Evolutionary conservation across 352 stramenopile genomes (phyloP).

Genomic region (Phytophthora pisi): DNA sequence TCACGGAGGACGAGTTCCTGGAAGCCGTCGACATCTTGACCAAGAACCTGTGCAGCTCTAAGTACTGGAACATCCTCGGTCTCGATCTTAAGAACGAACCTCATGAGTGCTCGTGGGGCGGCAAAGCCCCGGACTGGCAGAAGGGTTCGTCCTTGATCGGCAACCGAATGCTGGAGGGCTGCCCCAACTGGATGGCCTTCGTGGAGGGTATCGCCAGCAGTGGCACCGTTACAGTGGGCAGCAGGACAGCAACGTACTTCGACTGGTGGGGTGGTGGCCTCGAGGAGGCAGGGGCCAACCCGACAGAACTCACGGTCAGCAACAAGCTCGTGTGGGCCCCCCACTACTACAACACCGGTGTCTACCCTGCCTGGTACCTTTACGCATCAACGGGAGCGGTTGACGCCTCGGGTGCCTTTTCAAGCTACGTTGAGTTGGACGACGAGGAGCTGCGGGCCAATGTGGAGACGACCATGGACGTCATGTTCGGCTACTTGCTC

Average conservation of each 20-base stretch:
- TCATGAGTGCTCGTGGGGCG: conserved; percentile 55
- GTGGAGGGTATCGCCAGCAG: conserved; percentile 58
- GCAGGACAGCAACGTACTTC: conserved; percentile 44
- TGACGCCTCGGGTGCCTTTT: conserved; percentile 21
- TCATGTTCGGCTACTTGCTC: conserved; percentile 68
- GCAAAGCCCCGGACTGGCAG: conserved; percentile 50
- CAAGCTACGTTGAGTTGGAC: conserved; percentile 48
- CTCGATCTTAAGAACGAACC: conserved; percentile 77
- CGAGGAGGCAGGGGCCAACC: conserved; percentile 33
- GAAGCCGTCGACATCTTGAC: conserved; percentile 60
- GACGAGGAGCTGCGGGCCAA: conserved; percentile 54
- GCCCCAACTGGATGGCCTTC: conserved; percentile 67
- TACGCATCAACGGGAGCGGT: conserved; percentile 41
- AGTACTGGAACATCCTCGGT: conserved; percentile 73
- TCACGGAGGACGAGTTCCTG: conserved; percentile 59
- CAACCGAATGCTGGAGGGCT: conserved; percentile 62
- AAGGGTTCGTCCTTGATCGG: conserved; percentile 57
- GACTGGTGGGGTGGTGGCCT: conserved; percentile 72
- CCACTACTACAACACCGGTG: conserved; percentile 76
- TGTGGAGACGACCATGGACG: conserved; percentile 59
- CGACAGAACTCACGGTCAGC: conserved; percentile 35
- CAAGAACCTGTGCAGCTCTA: conserved; percentile 49
- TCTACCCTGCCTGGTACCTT: conserved; percentile 64
- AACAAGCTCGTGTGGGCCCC: conserved; percentile 72
- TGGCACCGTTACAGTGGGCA: conserved; percentile 40